These are phyloP conservation scores for Trypanosoma rangeli DNA, from an alignment of 208 protist genomes.

Conservation along the genomic window DNA sequence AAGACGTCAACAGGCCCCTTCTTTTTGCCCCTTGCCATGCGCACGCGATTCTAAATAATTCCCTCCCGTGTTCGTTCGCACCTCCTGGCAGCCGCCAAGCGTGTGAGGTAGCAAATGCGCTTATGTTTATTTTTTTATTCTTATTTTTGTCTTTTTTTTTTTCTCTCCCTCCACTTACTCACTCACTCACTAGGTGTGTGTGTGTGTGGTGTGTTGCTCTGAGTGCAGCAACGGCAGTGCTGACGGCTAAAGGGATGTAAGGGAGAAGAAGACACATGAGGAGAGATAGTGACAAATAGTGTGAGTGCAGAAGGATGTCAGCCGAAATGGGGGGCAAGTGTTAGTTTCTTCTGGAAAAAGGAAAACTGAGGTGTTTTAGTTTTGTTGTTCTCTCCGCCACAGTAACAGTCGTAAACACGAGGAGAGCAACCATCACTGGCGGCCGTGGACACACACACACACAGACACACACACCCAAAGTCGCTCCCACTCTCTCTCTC, in stretches of 20 bases:
- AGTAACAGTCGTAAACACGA: neutral
- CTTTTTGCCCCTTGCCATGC: constrained; percentile 21
- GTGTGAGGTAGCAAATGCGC: neutral
- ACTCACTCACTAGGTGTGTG: constrained; percentile 3
- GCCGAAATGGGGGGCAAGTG: neutral
- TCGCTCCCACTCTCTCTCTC: constrained; percentile 1
- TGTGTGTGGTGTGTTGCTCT: neutral
- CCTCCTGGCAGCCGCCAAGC: neutral
- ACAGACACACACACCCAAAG: neutral
- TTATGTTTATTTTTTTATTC: neutral
- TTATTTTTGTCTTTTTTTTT: constrained; percentile 16
- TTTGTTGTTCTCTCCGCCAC: neutral
- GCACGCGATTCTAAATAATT: constrained; percentile 4
- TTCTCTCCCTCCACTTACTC: neutral
- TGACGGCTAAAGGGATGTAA: neutral
- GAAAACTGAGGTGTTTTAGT: neutral
- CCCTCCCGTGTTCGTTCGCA: neutral
- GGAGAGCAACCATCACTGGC: constrained; percentile 1
- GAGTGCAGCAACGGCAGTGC: neutral
- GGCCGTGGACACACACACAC: neutral
- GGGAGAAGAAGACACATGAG: neutral
- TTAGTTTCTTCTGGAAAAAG: neutral
- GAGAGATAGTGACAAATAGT: neutral
- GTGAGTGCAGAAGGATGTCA: neutral
- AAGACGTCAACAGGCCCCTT: constrained; percentile 29